phyloP scores from a whole-genome alignment of 495 filamentous ascomycete species.

The Pyrenopolyporus hunteri region DNA sequence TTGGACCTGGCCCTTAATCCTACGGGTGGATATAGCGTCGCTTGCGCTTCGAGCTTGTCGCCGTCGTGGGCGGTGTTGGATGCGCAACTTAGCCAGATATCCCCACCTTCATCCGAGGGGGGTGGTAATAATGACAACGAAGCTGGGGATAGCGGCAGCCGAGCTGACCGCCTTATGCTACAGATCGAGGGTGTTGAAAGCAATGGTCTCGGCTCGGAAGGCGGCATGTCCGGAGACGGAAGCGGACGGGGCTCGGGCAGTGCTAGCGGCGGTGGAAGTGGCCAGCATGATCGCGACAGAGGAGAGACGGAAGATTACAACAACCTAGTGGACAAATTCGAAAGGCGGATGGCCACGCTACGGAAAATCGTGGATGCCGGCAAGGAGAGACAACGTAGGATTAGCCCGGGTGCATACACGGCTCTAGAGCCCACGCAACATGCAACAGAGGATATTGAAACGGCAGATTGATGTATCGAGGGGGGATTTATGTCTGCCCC shows the following conservation, averaged over 20 bases:
- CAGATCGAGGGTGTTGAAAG: constrained; percentile 67
- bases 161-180: constrained; percentile 63
- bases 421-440: constrained; percentile 1
- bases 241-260: constrained; percentile 37
- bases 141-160: constrained; percentile 32
- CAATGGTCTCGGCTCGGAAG: constrained; percentile 35
- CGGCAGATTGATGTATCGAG: constrained; percentile 1
- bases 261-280: constrained; percentile 43
- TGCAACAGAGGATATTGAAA: neutral
- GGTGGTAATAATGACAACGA: constrained; percentile 39
- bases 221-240: constrained; percentile 30
- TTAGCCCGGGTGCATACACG: constrained; percentile 4
- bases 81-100: constrained; percentile 47
- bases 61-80: constrained; percentile 55
- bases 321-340: constrained; percentile 70
- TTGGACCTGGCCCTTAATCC: constrained; percentile 59
- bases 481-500: neutral
- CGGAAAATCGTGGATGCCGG: constrained; percentile 55
- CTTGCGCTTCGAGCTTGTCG: constrained; percentile 53
- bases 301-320: constrained; percentile 50
- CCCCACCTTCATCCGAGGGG: constrained; percentile 45
- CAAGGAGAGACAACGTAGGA: constrained; percentile 46
- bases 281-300: constrained; percentile 45
- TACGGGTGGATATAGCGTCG: constrained; percentile 56
- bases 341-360: constrained; percentile 64